phyloP scores from a whole-genome alignment of 805 yeast species.

The Candida incommunis region DNA sequence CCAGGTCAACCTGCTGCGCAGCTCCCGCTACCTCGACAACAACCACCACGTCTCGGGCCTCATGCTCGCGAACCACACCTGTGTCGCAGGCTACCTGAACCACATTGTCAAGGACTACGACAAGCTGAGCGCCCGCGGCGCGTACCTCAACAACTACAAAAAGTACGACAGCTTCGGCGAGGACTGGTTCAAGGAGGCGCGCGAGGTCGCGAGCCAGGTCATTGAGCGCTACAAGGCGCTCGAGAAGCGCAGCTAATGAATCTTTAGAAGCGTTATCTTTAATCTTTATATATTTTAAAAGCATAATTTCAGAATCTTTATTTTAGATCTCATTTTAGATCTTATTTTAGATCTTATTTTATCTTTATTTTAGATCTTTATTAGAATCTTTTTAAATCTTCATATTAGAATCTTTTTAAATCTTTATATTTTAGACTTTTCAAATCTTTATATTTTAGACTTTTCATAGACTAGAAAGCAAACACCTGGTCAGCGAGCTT shows the following conservation, averaged over 20 bases:
- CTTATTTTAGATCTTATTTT: too few species aligned
- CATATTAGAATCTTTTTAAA: too few species aligned
- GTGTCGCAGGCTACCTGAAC: conserved; percentile 50
- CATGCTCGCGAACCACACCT: conserved; percentile 72
- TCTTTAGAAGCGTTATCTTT: too few species aligned
- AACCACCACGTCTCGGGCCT: conserved; percentile 54
- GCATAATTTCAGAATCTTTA: too few species aligned
- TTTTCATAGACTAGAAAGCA: conserved; percentile 38
- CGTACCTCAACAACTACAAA: conserved; percentile 68
- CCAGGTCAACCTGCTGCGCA: conserved; percentile 62
- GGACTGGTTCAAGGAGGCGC: conserved; percentile 66
- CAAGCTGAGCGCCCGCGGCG: conserved; percentile 60
- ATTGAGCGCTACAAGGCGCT: conserved; percentile 56
- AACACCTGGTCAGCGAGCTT: conserved; percentile 86
- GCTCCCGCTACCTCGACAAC: conserved; percentile 43
- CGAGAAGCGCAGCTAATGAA: too few species aligned
- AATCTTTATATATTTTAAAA: too few species aligned
- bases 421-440: too few species aligned
- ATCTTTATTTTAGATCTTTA: too few species aligned
- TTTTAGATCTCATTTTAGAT: too few species aligned
- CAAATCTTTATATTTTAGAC: too few species aligned
- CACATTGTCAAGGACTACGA: conserved; percentile 68
- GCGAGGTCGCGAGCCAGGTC: conserved; percentile 59
- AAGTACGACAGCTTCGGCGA: conserved; percentile 29
- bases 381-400: too few species aligned